A percentile compares a stretch with the other conserved stretches of the same genome.
Conservation (phyloP, 108 stramenopile genomes). For the Fragilariopsis cylindrus region DNA sequence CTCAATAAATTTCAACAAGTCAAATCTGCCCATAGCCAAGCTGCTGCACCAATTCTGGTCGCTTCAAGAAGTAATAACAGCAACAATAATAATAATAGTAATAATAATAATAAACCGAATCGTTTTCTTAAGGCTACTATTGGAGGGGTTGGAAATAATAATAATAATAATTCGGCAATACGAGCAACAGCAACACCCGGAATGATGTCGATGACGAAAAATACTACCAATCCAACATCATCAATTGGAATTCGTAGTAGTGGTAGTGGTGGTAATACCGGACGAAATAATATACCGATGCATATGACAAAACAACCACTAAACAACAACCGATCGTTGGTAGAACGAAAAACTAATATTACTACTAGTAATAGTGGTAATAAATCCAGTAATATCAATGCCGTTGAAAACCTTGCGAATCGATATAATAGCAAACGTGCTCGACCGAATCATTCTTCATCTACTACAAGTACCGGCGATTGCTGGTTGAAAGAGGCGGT, state of each 20-base stretch:
- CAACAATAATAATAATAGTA: no score
- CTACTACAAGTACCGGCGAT: neutral
- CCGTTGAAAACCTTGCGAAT: neutral
- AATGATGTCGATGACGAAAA: neutral
- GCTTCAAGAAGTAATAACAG: constrained; percentile 2
- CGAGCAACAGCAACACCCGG: constrained; percentile 2
- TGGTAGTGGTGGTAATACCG: no score
- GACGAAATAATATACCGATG: constrained; percentile 3
- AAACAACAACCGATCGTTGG: neutral
- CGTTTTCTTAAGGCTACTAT: constrained; percentile 1
- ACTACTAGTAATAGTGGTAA: neutral
- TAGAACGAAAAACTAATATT: neutral
- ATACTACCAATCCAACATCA: neutral
- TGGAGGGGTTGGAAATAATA: neutral
- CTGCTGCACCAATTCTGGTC: neutral
- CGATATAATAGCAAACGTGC: neutral
- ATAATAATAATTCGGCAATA: constrained; percentile 5
- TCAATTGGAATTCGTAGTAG: neutral
- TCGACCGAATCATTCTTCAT: neutral
- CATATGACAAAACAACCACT: constrained; percentile 19
- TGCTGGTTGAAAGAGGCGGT: constrained; percentile 28
- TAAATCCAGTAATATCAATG: neutral
- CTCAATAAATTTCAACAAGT: constrained; percentile 2
- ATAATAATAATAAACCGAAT: neutral
- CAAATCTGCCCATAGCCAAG: neutral